Percentiles rank a stretch among this genome's conserved stretches.
Conservation (phyloP, 1,139 yeast genomes). For the Candida dubliniensis region DNA sequence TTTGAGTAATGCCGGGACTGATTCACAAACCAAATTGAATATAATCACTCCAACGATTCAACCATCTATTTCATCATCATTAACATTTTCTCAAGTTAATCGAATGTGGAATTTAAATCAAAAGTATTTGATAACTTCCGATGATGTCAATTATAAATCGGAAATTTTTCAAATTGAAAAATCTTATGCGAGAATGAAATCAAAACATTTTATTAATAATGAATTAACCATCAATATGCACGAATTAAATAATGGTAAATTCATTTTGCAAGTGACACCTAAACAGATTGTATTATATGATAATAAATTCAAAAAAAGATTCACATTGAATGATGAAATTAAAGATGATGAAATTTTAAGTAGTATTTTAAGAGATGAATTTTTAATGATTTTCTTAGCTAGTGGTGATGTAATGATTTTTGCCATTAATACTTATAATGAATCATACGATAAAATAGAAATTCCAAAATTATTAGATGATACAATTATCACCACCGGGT, state of each 20-base stretch:
- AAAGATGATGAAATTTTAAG: constrained; percentile 51
- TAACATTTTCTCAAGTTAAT: constrained; percentile 73
- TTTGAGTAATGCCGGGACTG: constrained; percentile 70
- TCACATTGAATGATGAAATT: constrained; percentile 37
- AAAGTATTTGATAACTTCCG: constrained; percentile 70
- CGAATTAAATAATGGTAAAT: constrained; percentile 56
- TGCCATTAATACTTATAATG: constrained; percentile 42
- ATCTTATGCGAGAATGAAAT: constrained; percentile 62
- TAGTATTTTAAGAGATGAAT: constrained; percentile 52
- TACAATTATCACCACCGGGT: constrained; percentile 68
- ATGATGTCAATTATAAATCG: constrained; percentile 59
- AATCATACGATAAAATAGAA: constrained; percentile 34
- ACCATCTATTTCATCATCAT: constrained; percentile 65
- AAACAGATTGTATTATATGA: constrained; percentile 66
- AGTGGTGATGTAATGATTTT: constrained; percentile 58
- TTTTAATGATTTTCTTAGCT: constrained; percentile 51
- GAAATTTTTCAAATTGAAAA: constrained; percentile 73
- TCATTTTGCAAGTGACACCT: constrained; percentile 74
- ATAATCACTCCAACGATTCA: constrained; percentile 64
- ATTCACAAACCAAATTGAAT: constrained; percentile 54
- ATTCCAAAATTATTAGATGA: constrained; percentile 57
- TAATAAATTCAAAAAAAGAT: constrained; percentile 51
- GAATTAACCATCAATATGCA: constrained; percentile 69
- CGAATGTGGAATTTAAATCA: constrained; percentile 69
- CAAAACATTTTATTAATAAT: constrained; percentile 63